phyloP scores from a whole-genome alignment of 106 monocot species.

The Hemerocallis citrina region DNA sequence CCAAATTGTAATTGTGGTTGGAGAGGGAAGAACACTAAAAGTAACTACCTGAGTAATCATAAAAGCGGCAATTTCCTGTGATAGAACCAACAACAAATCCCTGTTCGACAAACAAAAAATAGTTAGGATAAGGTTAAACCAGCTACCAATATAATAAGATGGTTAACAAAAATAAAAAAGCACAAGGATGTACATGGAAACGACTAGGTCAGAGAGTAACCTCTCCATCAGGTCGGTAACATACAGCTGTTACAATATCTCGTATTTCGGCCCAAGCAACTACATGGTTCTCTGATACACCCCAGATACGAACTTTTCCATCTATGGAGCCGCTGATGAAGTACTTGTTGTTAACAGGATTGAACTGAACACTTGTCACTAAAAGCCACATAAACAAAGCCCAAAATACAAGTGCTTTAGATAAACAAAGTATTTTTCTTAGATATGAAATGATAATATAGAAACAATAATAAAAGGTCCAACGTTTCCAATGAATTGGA shows the following conservation, averaged over 20 bases:
- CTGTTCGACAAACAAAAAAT: conserved; percentile 20
- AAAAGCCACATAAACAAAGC: conserved; percentile 13
- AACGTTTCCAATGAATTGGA: no score
- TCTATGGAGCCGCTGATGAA: conserved; percentile 92
- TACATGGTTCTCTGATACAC: conserved; percentile 41
- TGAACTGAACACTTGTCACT: conserved; percentile 93
- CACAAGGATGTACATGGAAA: neutral
- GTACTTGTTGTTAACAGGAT: conserved; percentile 58
- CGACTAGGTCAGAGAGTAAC: conserved; percentile 15
- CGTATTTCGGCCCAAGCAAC: conserved; percentile 72
- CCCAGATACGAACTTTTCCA: conserved; percentile 92
- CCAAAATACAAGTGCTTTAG: neutral
- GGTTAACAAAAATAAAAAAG: neutral
- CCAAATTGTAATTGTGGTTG: no score
- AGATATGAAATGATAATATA: no score
- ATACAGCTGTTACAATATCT: conserved; percentile 70
- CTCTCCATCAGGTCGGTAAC: conserved; percentile 76
- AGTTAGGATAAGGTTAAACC: neutral
- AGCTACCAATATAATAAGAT: neutral
- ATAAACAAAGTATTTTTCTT: no score
- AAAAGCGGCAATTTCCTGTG: conserved; percentile 59
- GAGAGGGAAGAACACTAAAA: no score
- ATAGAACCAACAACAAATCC: conserved; percentile 83
- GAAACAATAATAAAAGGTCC: neutral
- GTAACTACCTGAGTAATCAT: conserved; percentile 60